These are phyloP conservation scores for Cicer judaicum DNA, from an alignment of 306 rosid species.

Conservation along the genomic window DNA sequence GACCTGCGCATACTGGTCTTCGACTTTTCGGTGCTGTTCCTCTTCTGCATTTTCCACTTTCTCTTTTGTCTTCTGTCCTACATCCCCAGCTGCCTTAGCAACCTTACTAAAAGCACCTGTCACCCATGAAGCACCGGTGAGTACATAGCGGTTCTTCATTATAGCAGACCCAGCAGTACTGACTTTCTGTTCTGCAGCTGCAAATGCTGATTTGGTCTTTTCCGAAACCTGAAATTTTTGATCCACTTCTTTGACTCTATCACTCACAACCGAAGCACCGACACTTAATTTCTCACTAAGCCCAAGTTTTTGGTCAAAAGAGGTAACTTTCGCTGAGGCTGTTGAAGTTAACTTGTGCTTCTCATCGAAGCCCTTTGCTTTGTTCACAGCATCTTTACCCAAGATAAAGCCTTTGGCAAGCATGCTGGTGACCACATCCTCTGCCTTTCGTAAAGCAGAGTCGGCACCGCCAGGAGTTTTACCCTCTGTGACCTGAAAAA, in stretches of 20 bases:
- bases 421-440: conserved; percentile 92
- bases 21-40: conserved; percentile 65
- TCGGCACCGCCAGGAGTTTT: conserved; percentile 65
- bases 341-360: conserved; percentile 82
- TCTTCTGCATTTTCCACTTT: conserved; percentile 70
- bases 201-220: conserved; percentile 90
- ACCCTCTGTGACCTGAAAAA: conserved; percentile 57
- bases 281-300: conserved; percentile 81
- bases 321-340: conserved; percentile 83
- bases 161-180: conserved; percentile 87
- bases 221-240: conserved; percentile 97
- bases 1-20: conserved; percentile 72
- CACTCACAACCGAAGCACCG: conserved; percentile 79
- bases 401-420: conserved; percentile 90
- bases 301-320: conserved; percentile 89
- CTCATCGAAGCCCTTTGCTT: conserved; percentile 88
- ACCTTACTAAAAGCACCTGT: conserved; percentile 85
- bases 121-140: conserved; percentile 88
- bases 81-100: conserved; percentile 92
- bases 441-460: conserved; percentile 82
- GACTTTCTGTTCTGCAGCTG: conserved; percentile 90
- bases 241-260: conserved; percentile 86
- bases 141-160: conserved; percentile 86
- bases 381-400: conserved; percentile 89
- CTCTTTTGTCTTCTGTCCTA: conserved; percentile 91